Conservation (phyloP, 768 basidiomycete species). For the Pholiota molesta region DNA sequence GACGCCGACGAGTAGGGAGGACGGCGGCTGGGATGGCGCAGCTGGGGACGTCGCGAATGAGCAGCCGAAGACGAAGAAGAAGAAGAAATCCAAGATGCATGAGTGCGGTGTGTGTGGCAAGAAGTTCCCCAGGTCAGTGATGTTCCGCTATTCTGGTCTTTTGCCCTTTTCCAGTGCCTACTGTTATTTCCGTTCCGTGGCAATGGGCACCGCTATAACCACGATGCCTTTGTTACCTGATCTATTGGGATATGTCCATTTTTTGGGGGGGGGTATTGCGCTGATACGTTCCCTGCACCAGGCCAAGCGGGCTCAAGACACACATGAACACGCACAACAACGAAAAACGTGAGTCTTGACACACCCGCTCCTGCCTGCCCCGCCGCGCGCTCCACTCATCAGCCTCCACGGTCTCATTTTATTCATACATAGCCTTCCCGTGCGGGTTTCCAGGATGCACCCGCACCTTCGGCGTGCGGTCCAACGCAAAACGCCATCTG, state of each 20-base stretch:
- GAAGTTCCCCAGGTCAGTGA: slow-evolving; percentile 50
- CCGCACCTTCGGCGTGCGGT: slow-evolving; percentile 75
- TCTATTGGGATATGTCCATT: too few relatives aligned
- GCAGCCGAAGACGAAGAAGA: slow-evolving; percentile 34
- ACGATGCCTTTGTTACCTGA: too few relatives aligned
- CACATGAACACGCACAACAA: slow-evolving; percentile 65
- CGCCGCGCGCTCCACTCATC: not conserved
- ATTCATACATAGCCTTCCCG: slow-evolving; percentile 38
- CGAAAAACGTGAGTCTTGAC: slow-evolving; percentile 46
- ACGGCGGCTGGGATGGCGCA: not conserved
- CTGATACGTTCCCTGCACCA: slow-evolving; percentile 17
- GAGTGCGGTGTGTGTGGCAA: slow-evolving; percentile 51
- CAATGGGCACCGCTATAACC: too few relatives aligned
- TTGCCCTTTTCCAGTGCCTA: too few relatives aligned
- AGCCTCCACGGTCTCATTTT: not conserved
- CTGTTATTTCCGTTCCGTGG: too few relatives aligned
- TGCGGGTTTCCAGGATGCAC: slow-evolving; percentile 65
- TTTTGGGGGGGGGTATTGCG: not conserved
- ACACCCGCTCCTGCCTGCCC: not conserved
- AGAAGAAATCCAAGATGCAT: slow-evolving; percentile 60
- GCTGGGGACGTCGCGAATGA: not conserved
- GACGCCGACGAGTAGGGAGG: not conserved
- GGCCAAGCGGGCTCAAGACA: slow-evolving; percentile 57
- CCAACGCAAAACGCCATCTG: slow-evolving; percentile 80
- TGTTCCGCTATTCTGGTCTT: slow-evolving; percentile 1